Evolutionary conservation across 768 basidiomycete genomes (phyloP).

Genomic region (Leccinum sublutescens): DNA sequence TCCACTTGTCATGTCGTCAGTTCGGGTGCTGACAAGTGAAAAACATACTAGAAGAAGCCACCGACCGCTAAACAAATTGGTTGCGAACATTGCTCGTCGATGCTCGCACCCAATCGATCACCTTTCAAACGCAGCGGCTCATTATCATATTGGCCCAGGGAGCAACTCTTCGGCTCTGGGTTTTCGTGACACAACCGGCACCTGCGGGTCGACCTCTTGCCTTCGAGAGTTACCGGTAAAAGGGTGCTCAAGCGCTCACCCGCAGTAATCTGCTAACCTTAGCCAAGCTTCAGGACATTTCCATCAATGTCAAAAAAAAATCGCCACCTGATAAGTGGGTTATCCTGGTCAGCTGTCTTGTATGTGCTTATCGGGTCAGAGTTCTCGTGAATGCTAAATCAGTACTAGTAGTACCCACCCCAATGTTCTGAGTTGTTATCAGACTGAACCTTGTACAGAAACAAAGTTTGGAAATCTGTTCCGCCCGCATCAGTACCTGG

Average conservation of each 20-base stretch:
- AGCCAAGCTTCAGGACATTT: not conserved
- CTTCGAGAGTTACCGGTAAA: conserved; percentile 6
- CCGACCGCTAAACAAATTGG: not conserved
- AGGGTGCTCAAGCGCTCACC: not conserved
- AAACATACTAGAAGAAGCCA: conserved; percentile 3
- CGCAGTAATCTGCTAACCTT: conserved; percentile 15
- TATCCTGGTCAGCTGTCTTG: conserved; percentile 25
- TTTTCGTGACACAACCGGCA: not conserved
- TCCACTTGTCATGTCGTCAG: conserved; percentile 8
- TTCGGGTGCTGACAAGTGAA: conserved; percentile 5
- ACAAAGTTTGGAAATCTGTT: conserved; percentile 11
- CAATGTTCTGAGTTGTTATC: conserved; percentile 9
- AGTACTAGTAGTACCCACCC: conserved; percentile 6
- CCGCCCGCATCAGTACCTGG: conserved; percentile 11
- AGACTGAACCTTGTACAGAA: conserved; percentile 18
- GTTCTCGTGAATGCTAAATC: conserved; percentile 14
- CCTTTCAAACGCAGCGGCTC: not conserved
- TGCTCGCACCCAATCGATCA: not conserved
- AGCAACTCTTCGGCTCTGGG: not conserved
- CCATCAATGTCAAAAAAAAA: conserved; percentile 11
- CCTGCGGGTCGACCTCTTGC: not conserved
- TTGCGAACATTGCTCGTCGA: not conserved
- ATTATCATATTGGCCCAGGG: not conserved
- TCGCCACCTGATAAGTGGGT: conserved; percentile 15
- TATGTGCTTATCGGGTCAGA: conserved; percentile 21